phyloP scores from a whole-genome alignment of 768 basidiomycete species.

The Trametes coccinea region DNA sequence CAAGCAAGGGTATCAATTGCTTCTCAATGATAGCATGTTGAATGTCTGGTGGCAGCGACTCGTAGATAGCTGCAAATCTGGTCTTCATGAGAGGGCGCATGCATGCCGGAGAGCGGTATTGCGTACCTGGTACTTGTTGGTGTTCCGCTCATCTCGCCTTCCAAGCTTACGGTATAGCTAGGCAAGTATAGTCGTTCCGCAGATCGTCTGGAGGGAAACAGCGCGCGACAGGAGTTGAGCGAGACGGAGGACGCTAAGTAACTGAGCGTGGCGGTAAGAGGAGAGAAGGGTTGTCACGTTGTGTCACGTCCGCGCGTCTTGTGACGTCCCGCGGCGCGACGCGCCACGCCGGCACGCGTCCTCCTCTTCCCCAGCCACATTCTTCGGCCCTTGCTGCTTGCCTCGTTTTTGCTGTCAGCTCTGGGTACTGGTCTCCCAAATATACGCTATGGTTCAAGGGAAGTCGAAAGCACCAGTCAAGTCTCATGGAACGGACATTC shows the following conservation, averaged over 20 bases:
- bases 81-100: neutral
- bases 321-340: constrained; percentile 18
- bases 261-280: constrained; percentile 3
- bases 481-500: constrained; percentile 28
- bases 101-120: neutral
- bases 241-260: neutral
- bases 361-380: neutral
- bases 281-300: constrained; percentile 4
- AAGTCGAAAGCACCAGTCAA: constrained; percentile 23
- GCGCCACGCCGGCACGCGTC: constrained; percentile 4
- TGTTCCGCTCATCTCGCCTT: neutral
- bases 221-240: no score
- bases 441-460: constrained; percentile 10
- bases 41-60: constrained; percentile 53
- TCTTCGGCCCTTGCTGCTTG: neutral
- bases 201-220: no score
- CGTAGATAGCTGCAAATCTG: constrained; percentile 51
- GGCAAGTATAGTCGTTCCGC: no score
- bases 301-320: constrained; percentile 8
- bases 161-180: no score
- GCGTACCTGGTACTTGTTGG: constrained; percentile 10
- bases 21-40: constrained; percentile 50
- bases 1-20: constrained; percentile 51
- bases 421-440: neutral
- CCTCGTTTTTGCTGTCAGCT: neutral